Base-by-base conservation (phyloP, 1,284 basidiomycete genomes). In the Earliella scabrosa region DNA sequence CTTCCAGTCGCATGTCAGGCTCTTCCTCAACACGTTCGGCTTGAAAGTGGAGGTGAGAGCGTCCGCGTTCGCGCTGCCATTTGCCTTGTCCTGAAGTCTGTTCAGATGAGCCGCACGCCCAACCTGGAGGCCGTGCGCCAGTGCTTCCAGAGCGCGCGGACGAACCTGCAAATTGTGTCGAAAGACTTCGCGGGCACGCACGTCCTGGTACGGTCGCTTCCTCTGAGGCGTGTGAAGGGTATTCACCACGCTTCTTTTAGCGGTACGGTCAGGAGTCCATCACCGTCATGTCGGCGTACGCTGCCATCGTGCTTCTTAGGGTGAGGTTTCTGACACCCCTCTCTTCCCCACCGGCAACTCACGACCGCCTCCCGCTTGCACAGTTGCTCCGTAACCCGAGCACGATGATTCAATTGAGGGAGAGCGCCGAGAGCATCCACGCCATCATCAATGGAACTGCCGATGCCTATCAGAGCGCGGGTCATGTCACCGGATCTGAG, bases 1-100 rank as follows among this genome's bases (percentile, higher is more conserved):
- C 65, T 93, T 92, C 78, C 81, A 88, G 49, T 75, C 90, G 21
- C 84, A 93, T 67, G 87, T 90, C 44, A 79, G 86, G 56, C 75
- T 93, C 41, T 93, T 92, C 74, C 74, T 93, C 64, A 93, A 93
- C 71, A 90, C 87, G 59, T 89, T 91, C 68, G 90, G 88, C 24
- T 82, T 92, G 45, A 83, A 88, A 23, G 80, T 82, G 26, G 79
- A 85, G 68, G 70, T 75, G 50, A 80, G 82, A 58, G 87, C 83
- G 63, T 65, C 82, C 71, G 6, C 32, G 16, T 11, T 34, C 31
- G 7, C 20, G 18, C 45, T 21, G 3, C 7, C 32, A n/a, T 36
- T 67, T 21, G 14, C 16, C 27, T n/a, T 21, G n/a, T n/a, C n/a
- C n/a, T n/a, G n/a, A n/a, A n/a, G n/a, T n/a, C n/a, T n/a, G n/a